Conservation (phyloP, 768 basidiomycete genomes). For the Mycena olivaceomarginata region DNA sequence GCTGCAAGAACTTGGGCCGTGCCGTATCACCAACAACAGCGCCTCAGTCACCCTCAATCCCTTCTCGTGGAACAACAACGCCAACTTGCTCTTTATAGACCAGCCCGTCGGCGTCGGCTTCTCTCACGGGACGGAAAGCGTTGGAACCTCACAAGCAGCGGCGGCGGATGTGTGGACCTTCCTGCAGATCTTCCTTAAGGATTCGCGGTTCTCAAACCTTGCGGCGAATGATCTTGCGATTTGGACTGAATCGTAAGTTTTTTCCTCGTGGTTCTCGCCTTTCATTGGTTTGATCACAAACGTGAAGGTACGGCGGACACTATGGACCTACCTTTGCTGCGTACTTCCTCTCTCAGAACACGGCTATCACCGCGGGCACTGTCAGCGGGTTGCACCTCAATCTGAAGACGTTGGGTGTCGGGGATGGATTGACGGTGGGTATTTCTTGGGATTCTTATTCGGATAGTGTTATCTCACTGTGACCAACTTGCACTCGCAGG, state of each 20-base stretch:
- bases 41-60: conserved; percentile 69
- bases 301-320: conserved; percentile 78
- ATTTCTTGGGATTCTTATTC: too few relatives aligned
- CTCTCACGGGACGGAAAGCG: conserved; percentile 71
- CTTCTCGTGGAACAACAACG: conserved; percentile 75
- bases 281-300: background rate
- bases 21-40: conserved; percentile 76
- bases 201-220: conserved; percentile 71
- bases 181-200: conserved; percentile 77
- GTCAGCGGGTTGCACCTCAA: conserved; percentile 70
- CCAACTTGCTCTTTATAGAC: conserved; percentile 77
- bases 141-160: conserved; percentile 72
- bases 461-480: too few relatives aligned
- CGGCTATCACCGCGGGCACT: conserved; percentile 68
- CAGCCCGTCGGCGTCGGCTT: conserved; percentile 82
- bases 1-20: conserved; percentile 87
- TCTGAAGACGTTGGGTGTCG: conserved; percentile 76
- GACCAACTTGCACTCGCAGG: conserved; percentile 47
- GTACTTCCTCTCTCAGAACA: conserved; percentile 77
- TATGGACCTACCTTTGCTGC: conserved; percentile 83
- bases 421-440: conserved; percentile 75
- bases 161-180: conserved; percentile 78
- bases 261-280: conserved; percentile 1
- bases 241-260: conserved; percentile 78
- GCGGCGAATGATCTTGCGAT: conserved; percentile 69